Conservation (phyloP, 2,329 filamentous ascomycete species). For the Diaporthe sp. region DNA sequence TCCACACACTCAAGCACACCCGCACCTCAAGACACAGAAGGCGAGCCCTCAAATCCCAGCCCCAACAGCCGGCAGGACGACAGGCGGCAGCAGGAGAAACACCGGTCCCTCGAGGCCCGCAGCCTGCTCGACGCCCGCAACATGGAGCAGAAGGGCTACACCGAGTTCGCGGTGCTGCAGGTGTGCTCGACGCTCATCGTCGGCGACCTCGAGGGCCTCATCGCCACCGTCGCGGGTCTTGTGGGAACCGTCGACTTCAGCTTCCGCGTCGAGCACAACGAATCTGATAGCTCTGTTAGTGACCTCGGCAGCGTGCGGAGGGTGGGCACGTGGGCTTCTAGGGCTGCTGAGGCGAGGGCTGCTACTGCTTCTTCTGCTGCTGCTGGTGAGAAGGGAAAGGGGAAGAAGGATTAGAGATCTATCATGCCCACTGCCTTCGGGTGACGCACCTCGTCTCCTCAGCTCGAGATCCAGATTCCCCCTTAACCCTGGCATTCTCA, state of each 20-base stretch:
- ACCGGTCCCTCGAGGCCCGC: constrained; percentile 10
- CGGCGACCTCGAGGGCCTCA: constrained; percentile 76
- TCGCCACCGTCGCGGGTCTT: constrained; percentile 73
- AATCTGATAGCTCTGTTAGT: constrained; percentile 31
- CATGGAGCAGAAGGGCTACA: constrained; percentile 79
- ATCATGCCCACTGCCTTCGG: too few species aligned
- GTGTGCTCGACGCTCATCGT: constrained; percentile 78
- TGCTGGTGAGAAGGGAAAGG: constrained; percentile 11
- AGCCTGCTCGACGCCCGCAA: constrained; percentile 74
- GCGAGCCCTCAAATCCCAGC: not conserved
- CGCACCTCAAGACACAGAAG: not conserved
- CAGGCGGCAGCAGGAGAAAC: not conserved
- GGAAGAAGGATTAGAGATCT: constrained; percentile 26
- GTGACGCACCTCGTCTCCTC: not conserved
- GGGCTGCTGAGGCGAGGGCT: constrained; percentile 29
- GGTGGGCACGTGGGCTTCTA: constrained; percentile 37
- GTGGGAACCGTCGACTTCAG: constrained; percentile 84
- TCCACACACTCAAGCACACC: not conserved
- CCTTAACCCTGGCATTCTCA: not conserved
- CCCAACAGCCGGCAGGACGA: not conserved
- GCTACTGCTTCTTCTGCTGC: not conserved
- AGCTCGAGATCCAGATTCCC: not conserved
- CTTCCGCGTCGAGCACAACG: constrained; percentile 64
- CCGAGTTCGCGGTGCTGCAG: constrained; percentile 82
- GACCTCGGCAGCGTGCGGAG: constrained; percentile 34